Conservation (phyloP, 169 alveolate genomes). For the Blepharisma undulans region DNA sequence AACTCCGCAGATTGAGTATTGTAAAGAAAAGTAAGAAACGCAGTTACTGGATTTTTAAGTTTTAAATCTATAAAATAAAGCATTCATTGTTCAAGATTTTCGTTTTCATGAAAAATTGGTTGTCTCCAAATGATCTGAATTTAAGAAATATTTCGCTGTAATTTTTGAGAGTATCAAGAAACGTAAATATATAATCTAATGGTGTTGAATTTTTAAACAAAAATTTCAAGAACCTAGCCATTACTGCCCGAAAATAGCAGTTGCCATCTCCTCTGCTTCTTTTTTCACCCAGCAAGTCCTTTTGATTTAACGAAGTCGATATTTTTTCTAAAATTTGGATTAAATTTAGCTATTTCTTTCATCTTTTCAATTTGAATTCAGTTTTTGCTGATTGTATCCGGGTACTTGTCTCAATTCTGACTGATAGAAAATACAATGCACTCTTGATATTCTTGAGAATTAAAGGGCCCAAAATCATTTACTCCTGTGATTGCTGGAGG, state of each 20-base stretch:
- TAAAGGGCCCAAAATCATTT: background rate
- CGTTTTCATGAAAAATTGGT: background rate
- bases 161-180: background rate
- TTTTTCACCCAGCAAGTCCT: constrained; percentile 6
- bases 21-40: background rate
- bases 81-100: background rate
- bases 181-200: background rate
- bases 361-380: background rate
- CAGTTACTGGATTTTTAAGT: background rate
- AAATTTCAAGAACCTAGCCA: background rate
- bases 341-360: background rate
- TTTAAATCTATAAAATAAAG: background rate
- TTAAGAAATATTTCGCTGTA: background rate
- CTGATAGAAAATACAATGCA: background rate
- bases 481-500: background rate
- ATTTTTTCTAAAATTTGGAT: background rate
- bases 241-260: constrained; percentile 8
- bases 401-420: background rate
- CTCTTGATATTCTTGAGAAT: background rate
- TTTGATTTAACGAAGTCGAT: background rate
- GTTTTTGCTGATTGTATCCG: background rate
- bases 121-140: too few species aligned
- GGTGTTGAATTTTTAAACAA: background rate
- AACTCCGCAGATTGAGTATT: background rate
- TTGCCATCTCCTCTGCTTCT: constrained; percentile 23